These are phyloP conservation scores for Circinella minor DNA, from an alignment of 371 early-diverging fungal genomes.

Conservation along the genomic window DNA sequence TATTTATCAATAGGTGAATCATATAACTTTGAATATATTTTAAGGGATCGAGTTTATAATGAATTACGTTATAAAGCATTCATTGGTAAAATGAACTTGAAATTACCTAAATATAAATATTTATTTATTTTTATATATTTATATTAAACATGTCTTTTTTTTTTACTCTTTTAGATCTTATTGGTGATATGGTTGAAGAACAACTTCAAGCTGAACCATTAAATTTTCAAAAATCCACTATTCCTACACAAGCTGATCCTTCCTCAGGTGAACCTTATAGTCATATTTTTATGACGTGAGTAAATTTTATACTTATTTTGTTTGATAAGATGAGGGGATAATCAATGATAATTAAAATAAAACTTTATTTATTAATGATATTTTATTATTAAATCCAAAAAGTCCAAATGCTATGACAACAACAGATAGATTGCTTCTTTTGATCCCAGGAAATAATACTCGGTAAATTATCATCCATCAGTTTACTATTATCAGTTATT, in stretches of 20 bases:
- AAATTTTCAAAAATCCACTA: conserved; percentile 31
- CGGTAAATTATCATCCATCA: conserved; percentile 25
- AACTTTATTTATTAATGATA: background rate
- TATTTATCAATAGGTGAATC: conserved; percentile 25
- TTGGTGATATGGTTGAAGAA: conserved; percentile 43
- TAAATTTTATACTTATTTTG: background rate
- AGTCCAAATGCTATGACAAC: conserved; percentile 54
- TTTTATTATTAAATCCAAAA: background rate
- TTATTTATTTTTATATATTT: no score
- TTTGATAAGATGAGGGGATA: no score
- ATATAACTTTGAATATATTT: conserved; percentile 41
- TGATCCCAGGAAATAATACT: conserved; percentile 47
- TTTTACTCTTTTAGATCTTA: conserved; percentile 25
- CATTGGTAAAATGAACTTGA: conserved; percentile 28
- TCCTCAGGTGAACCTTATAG: conserved; percentile 33
- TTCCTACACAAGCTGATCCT: conserved; percentile 43
- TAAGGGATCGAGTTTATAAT: conserved; percentile 45
- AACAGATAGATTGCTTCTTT: conserved; percentile 39
- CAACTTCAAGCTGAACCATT: conserved; percentile 33
- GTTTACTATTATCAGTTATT: background rate
- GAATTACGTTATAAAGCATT: conserved; percentile 46
- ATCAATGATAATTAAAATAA: background rate
- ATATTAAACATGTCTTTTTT: background rate
- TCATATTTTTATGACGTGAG: conserved; percentile 50
- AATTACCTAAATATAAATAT: no score